Percentiles rank a stretch among this genome's conserved stretches.
phyloP scores from a whole-genome alignment of 1,284 basidiomycete species.

The Pyrrhoderma noxium region DNA sequence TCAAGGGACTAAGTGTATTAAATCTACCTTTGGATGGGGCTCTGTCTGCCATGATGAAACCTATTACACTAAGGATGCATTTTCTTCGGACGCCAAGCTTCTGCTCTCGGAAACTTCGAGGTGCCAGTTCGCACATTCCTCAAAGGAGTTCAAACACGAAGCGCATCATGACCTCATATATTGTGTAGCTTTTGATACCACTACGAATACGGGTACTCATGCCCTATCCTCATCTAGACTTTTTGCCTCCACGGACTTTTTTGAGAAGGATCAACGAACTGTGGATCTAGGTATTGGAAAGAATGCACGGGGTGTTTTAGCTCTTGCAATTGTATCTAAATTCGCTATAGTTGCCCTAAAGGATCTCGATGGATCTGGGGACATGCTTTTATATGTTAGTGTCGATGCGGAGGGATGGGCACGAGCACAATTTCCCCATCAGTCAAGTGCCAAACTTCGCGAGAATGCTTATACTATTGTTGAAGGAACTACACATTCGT shows the following conservation, averaged over 20 bases:
- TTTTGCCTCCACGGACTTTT: conserved; percentile 81
- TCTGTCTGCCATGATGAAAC: conserved; percentile 78
- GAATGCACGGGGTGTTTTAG: conserved; percentile 77
- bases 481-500: conserved; percentile 85
- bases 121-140: conserved; percentile 85
- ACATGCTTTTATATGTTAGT: conserved; percentile 82
- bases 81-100: conserved; percentile 48
- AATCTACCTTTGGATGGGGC: conserved; percentile 45
- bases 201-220: conserved; percentile 41
- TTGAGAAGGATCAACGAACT: conserved; percentile 49
- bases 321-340: conserved; percentile 85
- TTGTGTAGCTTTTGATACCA: conserved; percentile 78
- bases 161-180: conserved; percentile 72
- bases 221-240: conserved; percentile 63
- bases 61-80: conserved; percentile 81
- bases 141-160: conserved; percentile 67
- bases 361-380: conserved; percentile 44
- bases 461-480: conserved; percentile 96
- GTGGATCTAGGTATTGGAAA: conserved; percentile 83
- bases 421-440: conserved; percentile 80
- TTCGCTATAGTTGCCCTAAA: conserved; percentile 85
- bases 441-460: conserved; percentile 65
- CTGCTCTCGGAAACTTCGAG: conserved; percentile 65
- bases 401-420: conserved; percentile 79
- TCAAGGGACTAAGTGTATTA: conserved; percentile 69